Conservation (phyloP, 495 filamentous ascomycete genomes). For the Hypoxylon rickii region DNA sequence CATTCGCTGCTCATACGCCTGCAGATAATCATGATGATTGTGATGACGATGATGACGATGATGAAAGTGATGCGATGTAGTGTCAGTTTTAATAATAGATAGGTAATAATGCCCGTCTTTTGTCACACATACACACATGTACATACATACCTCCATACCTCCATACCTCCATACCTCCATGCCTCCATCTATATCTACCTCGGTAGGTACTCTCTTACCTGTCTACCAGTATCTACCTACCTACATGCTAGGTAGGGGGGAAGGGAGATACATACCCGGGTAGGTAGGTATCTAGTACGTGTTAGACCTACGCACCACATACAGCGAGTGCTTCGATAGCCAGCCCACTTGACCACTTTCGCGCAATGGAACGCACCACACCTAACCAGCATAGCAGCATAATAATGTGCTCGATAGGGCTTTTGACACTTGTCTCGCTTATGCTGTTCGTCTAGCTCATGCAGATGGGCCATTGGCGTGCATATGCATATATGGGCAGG, state of each 20-base stretch:
- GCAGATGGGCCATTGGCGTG: constrained; percentile 31
- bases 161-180: background rate
- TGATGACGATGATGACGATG: constrained; percentile 12
- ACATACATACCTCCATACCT: background rate
- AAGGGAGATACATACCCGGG: background rate
- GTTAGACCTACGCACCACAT: background rate
- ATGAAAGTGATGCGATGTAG: constrained; percentile 26
- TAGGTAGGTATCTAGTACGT: constrained; percentile 1
- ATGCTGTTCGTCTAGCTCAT: constrained; percentile 37
- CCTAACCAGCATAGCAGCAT: constrained; percentile 12
- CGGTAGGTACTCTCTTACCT: background rate
- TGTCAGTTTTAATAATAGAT: constrained; percentile 31
- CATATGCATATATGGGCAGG: constrained; percentile 31
- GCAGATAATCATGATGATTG: constrained; percentile 11
- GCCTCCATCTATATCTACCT: background rate
- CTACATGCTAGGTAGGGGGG: background rate
- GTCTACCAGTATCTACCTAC: background rate
- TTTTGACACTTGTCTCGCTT: constrained; percentile 38
- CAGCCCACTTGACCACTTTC: constrained; percentile 8
- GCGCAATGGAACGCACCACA: constrained; percentile 24
- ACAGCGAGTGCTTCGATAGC: too few species aligned
- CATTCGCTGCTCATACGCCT: constrained; percentile 18
- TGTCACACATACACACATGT: background rate
- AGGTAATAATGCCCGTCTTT: background rate
- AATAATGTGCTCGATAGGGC: constrained; percentile 33